Base-by-base conservation (phyloP, 495 filamentous ascomycete genomes). In the Penicillium manginii region DNA sequence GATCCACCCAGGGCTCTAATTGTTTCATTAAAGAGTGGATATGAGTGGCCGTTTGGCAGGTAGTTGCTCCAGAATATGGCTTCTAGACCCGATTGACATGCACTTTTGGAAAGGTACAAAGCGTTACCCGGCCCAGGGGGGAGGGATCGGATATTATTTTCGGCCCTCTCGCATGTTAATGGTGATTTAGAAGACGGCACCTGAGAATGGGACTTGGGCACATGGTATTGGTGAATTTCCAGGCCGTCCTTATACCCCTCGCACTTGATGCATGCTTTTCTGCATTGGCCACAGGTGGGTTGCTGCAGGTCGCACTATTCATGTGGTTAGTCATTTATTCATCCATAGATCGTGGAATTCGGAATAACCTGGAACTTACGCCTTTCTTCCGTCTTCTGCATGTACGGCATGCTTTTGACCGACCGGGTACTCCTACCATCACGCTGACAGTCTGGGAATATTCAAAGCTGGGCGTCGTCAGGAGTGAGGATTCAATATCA, bases 331-430 rank as follows among this genome's bases (percentile, higher is more conserved):
- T 46, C 12, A n/a, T 4, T 18, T 45, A 18, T 10, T 9, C n/a
- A 45, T 9, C 15, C 9, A 10, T 18, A 10, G 18, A 45, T 21
- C n/a, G 15, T 21, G 40, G 12, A 10, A 17, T 17, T n/a, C 17
- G 40, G 12, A 17, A 45, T 21, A 2, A 21, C n/a, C 40, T 45
- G 40, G 18, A 45, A 59, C 57, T 54, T 54, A 59, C 57, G 15
- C 57, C 57, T 42, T 59, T 59, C 46, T 59, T 59, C 19, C 57
- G 57, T 35, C 57, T 31, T 18, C 35, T 59, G 43, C 57, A 59
- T 19, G 52, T 54, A 23, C 50, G 50, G 18, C 57, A 59, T 21
- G 21, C 50, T 33, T 59, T 49, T 15, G 57, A 59, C 22, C 57
- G 50, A 18, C 57, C 57, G 11, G 57, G 57, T 15, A 54, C 43